Base-by-base conservation (phyloP, 176 grass and related monocot species). In the Oropetium thomaeum region DNA sequence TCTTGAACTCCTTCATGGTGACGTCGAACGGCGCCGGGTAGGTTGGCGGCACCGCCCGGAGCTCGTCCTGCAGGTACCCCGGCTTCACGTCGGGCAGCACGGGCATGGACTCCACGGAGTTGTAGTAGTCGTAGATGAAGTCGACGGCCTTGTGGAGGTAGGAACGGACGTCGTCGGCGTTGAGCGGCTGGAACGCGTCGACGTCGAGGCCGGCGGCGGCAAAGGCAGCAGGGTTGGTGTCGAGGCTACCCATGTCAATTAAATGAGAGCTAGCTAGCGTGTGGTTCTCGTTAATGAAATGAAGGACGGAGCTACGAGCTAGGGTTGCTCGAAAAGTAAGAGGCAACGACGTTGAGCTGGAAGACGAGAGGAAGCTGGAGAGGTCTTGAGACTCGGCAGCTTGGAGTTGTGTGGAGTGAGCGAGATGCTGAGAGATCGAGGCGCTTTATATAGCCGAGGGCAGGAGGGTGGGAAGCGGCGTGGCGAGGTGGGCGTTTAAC, bases 91-190 rank as follows among this genome's bases (percentile, higher is more conserved):
- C 39, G 0, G 71, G 77, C 3, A 86, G 84, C 4, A 86, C 84
- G 0, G 84, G 72, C 0, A 69, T n/a, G 0, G 87, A 69, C n/a
- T 89, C 87, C 0, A 89, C 78, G 0, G 52, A 47, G 45, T 82
- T 86, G 69, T 79, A 90, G 79, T 90, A 90, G 55, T 90, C 83
- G 8, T 25, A 61, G 67, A 90, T 82, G 87, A 90, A 86, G 55
- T 86, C 82, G 0, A 90, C 79, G 2, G 87, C 22, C 31, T 74
- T 76, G 39, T 74, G 83, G 7, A 89, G 73, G 65, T 85, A 81
- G 0, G 72, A n/a, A 5, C 78, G 83, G 4, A 89, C 78, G 17
- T 85, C 73, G 3, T 85, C 82, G 20, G 75, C 7, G 53, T 89
- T 64, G 1, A 89, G 70, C 5, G 82, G 87, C 45, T 66, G 72